Evolutionary conservation across 179 eudicot species (phyloP).

Genomic region (Kewa caespitosa): DNA sequence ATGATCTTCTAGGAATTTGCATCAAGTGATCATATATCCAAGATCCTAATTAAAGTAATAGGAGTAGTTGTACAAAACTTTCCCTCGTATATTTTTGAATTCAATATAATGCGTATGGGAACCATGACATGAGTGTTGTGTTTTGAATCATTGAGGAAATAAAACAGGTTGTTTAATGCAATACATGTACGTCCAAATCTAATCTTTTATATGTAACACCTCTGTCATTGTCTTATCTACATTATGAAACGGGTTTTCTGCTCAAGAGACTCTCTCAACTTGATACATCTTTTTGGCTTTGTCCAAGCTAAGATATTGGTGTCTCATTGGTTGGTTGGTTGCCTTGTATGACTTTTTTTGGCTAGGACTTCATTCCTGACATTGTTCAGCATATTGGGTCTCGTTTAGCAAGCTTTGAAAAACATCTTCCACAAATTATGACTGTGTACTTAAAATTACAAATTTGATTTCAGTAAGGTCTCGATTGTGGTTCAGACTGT

Average conservation of each 20-base stretch:
- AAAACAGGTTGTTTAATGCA: background rate
- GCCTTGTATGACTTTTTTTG: conserved; percentile 19
- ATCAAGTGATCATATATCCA: too few relatives aligned
- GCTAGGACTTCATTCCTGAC: background rate
- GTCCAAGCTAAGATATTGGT: conserved; percentile 11
- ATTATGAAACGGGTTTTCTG: background rate
- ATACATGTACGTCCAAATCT: background rate
- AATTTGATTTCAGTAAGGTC: too few relatives aligned
- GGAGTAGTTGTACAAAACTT: too few relatives aligned
- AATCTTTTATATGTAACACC: conserved; percentile 1
- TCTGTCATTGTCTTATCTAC: background rate
- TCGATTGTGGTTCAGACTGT: too few relatives aligned
- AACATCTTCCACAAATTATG: too few relatives aligned
- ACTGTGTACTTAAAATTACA: too few relatives aligned
- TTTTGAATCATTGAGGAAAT: background rate
- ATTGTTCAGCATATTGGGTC: too few relatives aligned
- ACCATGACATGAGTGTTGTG: background rate
- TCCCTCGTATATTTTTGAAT: too few relatives aligned
- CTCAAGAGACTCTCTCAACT: conserved; percentile 18
- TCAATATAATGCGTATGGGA: background rate
- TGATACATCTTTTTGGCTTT: conserved; percentile 4
- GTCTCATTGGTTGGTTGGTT: too few relatives aligned
- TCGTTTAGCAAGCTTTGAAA: too few relatives aligned
- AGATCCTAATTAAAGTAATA: too few relatives aligned
- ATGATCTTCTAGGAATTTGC: too few relatives aligned